Base-by-base conservation (phyloP, 106 monocot genomes). In the Posidonia australis region DNA sequence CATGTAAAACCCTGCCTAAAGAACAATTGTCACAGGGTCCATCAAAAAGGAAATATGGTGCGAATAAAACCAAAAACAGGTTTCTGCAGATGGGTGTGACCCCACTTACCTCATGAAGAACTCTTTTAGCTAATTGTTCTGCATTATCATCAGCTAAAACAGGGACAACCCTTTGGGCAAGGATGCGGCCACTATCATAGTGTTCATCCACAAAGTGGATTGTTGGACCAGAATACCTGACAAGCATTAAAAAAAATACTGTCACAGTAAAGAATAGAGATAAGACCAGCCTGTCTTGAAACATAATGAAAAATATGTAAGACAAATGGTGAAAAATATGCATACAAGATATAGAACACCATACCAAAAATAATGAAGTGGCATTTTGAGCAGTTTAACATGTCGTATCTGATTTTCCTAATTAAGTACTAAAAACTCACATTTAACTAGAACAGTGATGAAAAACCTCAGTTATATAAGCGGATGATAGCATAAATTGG, bases 171-270 rank as follows among this genome's bases (percentile, higher is more conserved):
- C 74, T 82, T 62, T 98, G 98, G 25, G 91, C 87, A 9, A 98
- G 70, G 21, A 84, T 91, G 14, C 67, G 74, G 16, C 98, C 98
- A 6, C 80, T 88, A 62, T 98, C 98, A 64, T 81, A 98, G 20
- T 88, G 72, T 63, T 98, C 98, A 71, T 98, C 98, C 9, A 98
- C 98, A 74, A 91, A 98, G 42, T 98, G 98, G 42, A 98, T 60
- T 18, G 91, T 98, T 9, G 98, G 84, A 31, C 98, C 98, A 30
- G 98, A 91, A 59, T 77, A 91, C 70, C 98, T 98, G 42, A 19
- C 56, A 64, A 28, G 16, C 13, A 28, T 5, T 0, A 28, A 32
- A 17, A 60, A 60, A 23, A 9, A 55, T 25, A 55, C 9, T 11
- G 12, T 55, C 59, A 31, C 11, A 29, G n/a, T 31, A 32, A 60